Evolutionary conservation across 768 basidiomycete species (phyloP), one percentile per base, ranked within the genome.

Genomic region (Collybia mongolica): DNA sequence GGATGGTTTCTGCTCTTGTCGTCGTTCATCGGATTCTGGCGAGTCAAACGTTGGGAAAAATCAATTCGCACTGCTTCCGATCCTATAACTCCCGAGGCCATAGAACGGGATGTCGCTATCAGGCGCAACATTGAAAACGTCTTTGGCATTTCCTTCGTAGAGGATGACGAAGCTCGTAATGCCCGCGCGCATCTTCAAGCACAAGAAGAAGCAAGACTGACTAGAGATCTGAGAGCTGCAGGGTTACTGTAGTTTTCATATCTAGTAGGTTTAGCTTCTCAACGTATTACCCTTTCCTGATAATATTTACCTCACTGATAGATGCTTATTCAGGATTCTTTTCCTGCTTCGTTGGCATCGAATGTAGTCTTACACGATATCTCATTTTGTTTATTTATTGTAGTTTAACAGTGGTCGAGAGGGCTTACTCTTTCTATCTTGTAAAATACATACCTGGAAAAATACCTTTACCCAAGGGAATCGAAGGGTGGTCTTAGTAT

Each of bases 1-100:
- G 87, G 93, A 11, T 97, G 94, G 94, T 93, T 96, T 76, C 74
- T 98, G 19, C 74, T 98, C 26, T 74, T 97, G 28, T 88, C 92
- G 1, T 92, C 90, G 29, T 49, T 89, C 48, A 81, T 93, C 24
- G 84, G 88, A 8, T 97, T 80, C 68, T 87, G 85, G 81, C 84
- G 90, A 53, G 76, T 92, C 42, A 93, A 93, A 62, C 86, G 86
- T 46, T 93, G 90, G 88, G 90, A 93, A 62, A 65, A 72, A 40
- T 84, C 84, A 7, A 77, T 93, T 47, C 82, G 85, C 23, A 66
- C 75, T 5, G 63, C 60, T 55, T 72, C 43, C 55, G 66, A 23
- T 5, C 69, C 76, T 2, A 56, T 70, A 28, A 72, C 75, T 6
- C 54, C 70, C 0, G 79, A 80, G 52, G 79, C 78, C 38, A 59